These are phyloP conservation scores for Sporothrix phasma DNA, from an alignment of 2,329 filamentous ascomycete species.

Conservation along the genomic window DNA sequence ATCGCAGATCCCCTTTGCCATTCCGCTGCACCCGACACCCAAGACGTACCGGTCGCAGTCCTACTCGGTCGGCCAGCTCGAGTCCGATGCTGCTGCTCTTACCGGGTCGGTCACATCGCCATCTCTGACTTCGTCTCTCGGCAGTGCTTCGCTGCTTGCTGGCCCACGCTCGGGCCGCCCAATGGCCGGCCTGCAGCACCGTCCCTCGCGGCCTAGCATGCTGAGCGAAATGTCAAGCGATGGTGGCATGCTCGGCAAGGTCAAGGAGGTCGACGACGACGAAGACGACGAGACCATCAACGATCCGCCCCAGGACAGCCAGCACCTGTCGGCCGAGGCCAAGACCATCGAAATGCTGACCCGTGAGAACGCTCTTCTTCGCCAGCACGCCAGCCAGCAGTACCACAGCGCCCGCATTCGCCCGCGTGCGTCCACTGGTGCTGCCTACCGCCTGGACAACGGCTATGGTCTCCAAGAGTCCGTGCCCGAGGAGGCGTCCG, in stretches of 20 bases:
- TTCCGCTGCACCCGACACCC: conserved; percentile 78
- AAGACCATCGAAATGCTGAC: conserved; percentile 55
- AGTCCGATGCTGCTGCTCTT: conserved; percentile 45
- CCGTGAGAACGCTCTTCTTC: conserved; percentile 52
- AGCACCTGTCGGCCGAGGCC: conserved; percentile 44
- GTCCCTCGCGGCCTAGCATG: conserved; percentile 70
- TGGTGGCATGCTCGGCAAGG: conserved; percentile 52
- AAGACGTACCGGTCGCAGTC: conserved; percentile 94
- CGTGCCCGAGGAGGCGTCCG: conserved; percentile 51
- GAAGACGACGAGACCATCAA: conserved; percentile 49
- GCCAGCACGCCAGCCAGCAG: conserved; percentile 42
- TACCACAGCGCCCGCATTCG: conserved; percentile 46
- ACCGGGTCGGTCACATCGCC: conserved; percentile 1
- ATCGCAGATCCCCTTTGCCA: conserved; percentile 70
- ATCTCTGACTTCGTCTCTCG: conserved; percentile 31
- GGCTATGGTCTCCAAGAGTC: conserved; percentile 50
- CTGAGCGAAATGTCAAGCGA: conserved; percentile 62
- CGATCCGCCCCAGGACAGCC: conserved; percentile 43
- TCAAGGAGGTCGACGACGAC: conserved; percentile 60
- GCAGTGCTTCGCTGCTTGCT: conserved; percentile 37
- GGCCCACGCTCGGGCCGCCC: conserved; percentile 39
- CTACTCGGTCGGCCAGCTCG: conserved; percentile 87
- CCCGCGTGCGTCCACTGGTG: conserved; percentile 48
- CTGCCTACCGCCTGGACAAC: conserved; percentile 43
- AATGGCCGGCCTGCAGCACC: conserved; percentile 62